Conservation (phyloP, 1,284 basidiomycete species). For the Ceratobasidium sp. region DNA sequence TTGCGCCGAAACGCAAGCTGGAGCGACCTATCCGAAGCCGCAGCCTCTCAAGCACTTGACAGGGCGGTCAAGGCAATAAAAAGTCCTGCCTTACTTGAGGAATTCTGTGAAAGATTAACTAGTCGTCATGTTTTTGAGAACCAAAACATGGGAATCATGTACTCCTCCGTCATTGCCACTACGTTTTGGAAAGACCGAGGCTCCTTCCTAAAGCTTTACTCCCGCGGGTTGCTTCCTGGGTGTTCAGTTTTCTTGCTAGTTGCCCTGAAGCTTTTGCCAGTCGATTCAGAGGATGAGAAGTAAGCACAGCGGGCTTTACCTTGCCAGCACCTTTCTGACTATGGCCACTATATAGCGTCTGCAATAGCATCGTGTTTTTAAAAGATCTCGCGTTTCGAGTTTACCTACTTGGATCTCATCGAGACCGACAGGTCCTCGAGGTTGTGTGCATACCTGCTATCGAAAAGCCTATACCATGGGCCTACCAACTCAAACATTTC, state of each 20-base stretch:
- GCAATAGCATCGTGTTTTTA: not conserved
- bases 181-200: not conserved
- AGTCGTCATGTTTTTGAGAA: not conserved
- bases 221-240: not conserved
- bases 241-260: not conserved
- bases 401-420: not conserved
- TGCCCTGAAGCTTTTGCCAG: not conserved
- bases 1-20: not conserved
- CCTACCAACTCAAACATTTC: not conserved
- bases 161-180: not conserved
- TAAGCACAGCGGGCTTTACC: not conserved
- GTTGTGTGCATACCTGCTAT: not conserved
- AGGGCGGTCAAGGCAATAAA: not conserved
- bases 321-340: too few species aligned
- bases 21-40: not conserved
- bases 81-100: not conserved
- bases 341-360: too few species aligned
- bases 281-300: not conserved
- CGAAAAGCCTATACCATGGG: not conserved
- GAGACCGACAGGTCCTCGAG: not conserved
- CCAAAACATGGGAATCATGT: not conserved
- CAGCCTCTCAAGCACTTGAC: not conserved
- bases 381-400: not conserved
- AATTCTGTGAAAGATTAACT: not conserved
- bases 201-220: not conserved